Evolutionary conservation across 1,284 basidiomycete species (phyloP).

Genomic region (Malassezia globosa): DNA sequence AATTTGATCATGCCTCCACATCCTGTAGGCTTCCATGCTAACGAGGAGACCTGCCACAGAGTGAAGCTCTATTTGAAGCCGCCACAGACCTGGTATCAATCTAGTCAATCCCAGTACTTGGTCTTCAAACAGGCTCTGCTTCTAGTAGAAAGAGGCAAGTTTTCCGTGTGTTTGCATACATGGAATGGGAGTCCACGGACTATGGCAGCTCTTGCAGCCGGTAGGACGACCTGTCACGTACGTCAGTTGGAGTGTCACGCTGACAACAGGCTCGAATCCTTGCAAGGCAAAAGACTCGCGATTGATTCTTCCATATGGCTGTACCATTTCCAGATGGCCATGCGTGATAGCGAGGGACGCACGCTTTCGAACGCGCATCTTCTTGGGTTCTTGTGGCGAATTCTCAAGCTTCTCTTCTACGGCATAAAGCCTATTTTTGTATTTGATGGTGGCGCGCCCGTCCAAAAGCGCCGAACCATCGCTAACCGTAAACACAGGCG

Average conservation of each 20-base stretch:
- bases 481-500: conserved; percentile 53
- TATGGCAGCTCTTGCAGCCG: conserved; percentile 47
- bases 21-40: too few species aligned
- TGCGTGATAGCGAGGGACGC: conserved; percentile 91
- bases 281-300: conserved; percentile 44
- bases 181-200: conserved; percentile 45
- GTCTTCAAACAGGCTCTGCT: too few species aligned
- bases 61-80: too few species aligned
- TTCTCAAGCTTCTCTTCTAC: conserved; percentile 87
- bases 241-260: conserved; percentile 7
- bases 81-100: too few species aligned
- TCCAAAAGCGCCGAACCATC: conserved; percentile 48
- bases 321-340: conserved; percentile 68
- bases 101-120: too few species aligned
- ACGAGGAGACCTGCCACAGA: too few species aligned
- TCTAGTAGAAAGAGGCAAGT: too few species aligned
- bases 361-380: conserved; percentile 87
- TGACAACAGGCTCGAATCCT: conserved; percentile 33
- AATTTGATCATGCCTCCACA: too few species aligned
- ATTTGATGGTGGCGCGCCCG: conserved; percentile 62
- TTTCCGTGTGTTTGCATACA: too few species aligned
- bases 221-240: conserved; percentile 45
- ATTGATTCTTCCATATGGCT: conserved; percentile 99
- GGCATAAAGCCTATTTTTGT: conserved; percentile 71
- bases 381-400: conserved; percentile 68